Conservation (phyloP, 2,329 filamentous ascomycete genomes). For the Pseudogymnoascus sp. region DNA sequence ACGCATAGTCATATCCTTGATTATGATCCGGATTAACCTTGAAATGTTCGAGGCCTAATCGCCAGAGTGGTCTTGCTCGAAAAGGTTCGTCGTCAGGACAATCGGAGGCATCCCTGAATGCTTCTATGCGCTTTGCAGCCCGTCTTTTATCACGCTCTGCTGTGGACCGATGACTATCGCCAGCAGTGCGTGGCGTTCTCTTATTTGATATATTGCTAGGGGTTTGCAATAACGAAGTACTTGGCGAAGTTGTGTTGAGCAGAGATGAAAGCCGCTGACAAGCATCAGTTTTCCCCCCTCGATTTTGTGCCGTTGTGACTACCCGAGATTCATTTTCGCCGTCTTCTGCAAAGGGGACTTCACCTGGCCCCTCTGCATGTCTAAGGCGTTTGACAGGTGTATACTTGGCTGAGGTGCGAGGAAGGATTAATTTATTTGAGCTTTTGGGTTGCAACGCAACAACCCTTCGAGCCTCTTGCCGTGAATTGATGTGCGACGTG, state of each 20-base stretch:
- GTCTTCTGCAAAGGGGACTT: constrained; percentile 19
- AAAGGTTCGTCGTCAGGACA: constrained; percentile 29
- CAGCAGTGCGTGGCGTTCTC: neutral
- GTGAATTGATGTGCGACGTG: constrained; percentile 12
- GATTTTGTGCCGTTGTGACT: neutral
- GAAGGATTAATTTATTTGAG: constrained; percentile 22
- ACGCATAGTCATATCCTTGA: constrained; percentile 52
- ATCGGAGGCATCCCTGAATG: constrained; percentile 8
- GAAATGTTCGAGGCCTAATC: constrained; percentile 48
- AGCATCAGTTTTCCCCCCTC: neutral
- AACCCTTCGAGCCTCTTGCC: neutral
- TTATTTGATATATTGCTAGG: neutral
- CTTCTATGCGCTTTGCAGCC: neutral
- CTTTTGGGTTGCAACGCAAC: constrained; percentile 22
- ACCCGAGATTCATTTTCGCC: constrained; percentile 14
- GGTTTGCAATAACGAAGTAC: neutral
- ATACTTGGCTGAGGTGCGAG: constrained; percentile 17
- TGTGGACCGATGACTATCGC: neutral
- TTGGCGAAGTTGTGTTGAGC: neutral
- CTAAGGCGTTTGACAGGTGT: neutral
- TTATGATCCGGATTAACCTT: constrained; percentile 56
- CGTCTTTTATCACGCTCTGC: neutral
- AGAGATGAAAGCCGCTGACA: neutral
- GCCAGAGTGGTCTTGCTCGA: constrained; percentile 33
- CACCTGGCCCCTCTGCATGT: neutral